A percentile compares a stretch with the other conserved stretches of the same genome.
Conservation (phyloP, 306 rosid genomes). For the Mucuna pruriens region DNA sequence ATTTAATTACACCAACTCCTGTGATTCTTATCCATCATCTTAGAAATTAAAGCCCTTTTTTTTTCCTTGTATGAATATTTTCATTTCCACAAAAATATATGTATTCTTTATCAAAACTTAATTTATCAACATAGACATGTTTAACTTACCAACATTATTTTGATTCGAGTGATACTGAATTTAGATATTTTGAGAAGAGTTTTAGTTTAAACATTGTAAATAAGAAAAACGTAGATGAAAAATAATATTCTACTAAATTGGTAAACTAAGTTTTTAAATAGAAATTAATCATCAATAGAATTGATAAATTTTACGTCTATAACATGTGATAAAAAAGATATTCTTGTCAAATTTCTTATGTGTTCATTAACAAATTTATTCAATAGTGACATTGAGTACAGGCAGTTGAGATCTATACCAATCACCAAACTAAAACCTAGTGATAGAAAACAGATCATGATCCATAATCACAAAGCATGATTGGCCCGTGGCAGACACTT, state of each 20-base stretch:
- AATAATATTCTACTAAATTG: too few relatives aligned
- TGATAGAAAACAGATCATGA: conserved; percentile 2
- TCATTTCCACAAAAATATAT: background rate
- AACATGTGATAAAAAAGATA: too few relatives aligned
- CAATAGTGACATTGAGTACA: background rate
- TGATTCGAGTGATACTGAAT: too few relatives aligned
- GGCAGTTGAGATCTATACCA: background rate
- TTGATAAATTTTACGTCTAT: too few relatives aligned
- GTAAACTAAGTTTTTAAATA: too few relatives aligned
- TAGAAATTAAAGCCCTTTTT: background rate
- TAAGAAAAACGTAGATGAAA: too few relatives aligned
- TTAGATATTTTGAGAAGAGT: too few relatives aligned
- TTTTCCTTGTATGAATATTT: background rate
- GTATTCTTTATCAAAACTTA: background rate
- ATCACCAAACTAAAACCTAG: conserved; percentile 1
- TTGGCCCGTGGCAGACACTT: conserved; percentile 33
- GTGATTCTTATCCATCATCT: background rate
- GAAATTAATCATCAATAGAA: too few relatives aligned
- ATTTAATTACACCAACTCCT: background rate
- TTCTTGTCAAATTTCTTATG: background rate
- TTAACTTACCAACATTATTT: too few relatives aligned
- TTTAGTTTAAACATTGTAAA: too few relatives aligned
- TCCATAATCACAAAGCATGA: conserved; percentile 21
- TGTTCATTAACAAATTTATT: background rate
- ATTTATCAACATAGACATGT: background rate